These are phyloP conservation scores for Nannizziopsis arthrosporioides DNA, from an alignment of 2,329 filamentous ascomycete species.

Conservation along the genomic window DNA sequence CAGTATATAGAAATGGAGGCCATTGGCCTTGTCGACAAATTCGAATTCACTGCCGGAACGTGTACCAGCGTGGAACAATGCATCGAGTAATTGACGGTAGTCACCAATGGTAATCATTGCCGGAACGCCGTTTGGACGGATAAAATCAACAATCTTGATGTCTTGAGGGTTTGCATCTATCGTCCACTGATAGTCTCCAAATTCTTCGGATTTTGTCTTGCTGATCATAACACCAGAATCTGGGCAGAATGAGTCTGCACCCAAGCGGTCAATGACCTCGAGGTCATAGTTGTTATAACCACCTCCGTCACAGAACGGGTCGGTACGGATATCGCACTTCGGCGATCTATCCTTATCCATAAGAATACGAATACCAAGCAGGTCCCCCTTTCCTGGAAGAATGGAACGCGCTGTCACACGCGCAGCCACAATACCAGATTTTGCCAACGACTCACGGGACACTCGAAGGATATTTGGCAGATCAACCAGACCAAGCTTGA, in stretches of 20 bases:
- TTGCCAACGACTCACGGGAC: constrained; percentile 13
- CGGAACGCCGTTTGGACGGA: constrained; percentile 13
- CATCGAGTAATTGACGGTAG: constrained; percentile 16
- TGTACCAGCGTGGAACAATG: constrained; percentile 16
- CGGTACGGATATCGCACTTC: constrained; percentile 10
- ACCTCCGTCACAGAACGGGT: constrained; percentile 14
- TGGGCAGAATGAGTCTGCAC: constrained; percentile 15
- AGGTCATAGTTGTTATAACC: constrained; percentile 14
- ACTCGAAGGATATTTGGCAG: constrained; percentile 9
- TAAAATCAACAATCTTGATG: constrained; percentile 14
- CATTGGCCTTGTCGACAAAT: constrained; percentile 15
- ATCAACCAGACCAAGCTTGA: constrained; percentile 10
- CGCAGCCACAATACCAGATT: constrained; percentile 12
- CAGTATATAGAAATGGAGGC: constrained; percentile 15
- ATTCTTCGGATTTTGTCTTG: constrained; percentile 11
- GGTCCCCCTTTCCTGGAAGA: constrained; percentile 6
- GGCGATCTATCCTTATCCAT: constrained; percentile 14
- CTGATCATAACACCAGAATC: constrained; percentile 16
- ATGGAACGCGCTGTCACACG: constrained; percentile 14
- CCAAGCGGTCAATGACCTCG: constrained; percentile 17
- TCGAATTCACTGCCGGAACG: constrained; percentile 17
- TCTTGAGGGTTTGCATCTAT: constrained; percentile 17
- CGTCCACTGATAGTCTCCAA: constrained; percentile 14
- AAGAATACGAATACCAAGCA: constrained; percentile 14
- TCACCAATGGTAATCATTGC: constrained; percentile 14